Conservation (phyloP, 208 protist species). For the Crithidia thermophila region DNA sequence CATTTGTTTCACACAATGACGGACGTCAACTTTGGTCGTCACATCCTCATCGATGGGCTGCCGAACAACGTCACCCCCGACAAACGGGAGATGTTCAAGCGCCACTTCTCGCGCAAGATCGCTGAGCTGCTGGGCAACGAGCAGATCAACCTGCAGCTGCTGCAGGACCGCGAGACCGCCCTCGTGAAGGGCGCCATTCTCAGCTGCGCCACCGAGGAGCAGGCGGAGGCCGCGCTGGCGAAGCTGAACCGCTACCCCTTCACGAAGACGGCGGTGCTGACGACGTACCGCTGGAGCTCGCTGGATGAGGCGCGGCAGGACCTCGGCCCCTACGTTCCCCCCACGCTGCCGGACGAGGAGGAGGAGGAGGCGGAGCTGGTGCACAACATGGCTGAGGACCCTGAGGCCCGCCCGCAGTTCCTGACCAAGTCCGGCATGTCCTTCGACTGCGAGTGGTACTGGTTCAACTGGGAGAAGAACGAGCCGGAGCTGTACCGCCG, state of each 20-base stretch:
- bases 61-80: slow-evolving; percentile 88
- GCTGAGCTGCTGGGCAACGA: slow-evolving; percentile 68
- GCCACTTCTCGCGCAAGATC: slow-evolving; percentile 67
- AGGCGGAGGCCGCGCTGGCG: slow-evolving; percentile 81
- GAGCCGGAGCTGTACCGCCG: slow-evolving; percentile 77
- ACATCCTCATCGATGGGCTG: slow-evolving; percentile 84
- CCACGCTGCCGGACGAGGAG: slow-evolving; percentile 44
- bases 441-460: slow-evolving; percentile 86
- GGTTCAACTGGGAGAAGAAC: slow-evolving; percentile 83
- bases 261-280: slow-evolving; percentile 72
- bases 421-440: slow-evolving; percentile 74
- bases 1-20: too few relatives aligned
- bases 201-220: slow-evolving; percentile 60
- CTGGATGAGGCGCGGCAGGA: slow-evolving; percentile 55
- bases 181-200: slow-evolving; percentile 83
- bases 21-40: slow-evolving; percentile 54
- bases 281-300: slow-evolving; percentile 81
- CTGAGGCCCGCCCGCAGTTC: slow-evolving; percentile 83
- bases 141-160: slow-evolving; percentile 73
- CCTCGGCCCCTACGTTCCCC: slow-evolving; percentile 74
- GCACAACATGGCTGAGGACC: slow-evolving; percentile 86
- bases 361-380: slow-evolving; percentile 72
- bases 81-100: slow-evolving; percentile 70
- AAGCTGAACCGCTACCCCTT: slow-evolving; percentile 85
- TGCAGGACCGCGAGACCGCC: slow-evolving; percentile 61